Evolutionary conservation across 306 rosid genomes (phyloP), one percentile per base, ranked within the genome.

Genomic region (Urtica urens): DNA sequence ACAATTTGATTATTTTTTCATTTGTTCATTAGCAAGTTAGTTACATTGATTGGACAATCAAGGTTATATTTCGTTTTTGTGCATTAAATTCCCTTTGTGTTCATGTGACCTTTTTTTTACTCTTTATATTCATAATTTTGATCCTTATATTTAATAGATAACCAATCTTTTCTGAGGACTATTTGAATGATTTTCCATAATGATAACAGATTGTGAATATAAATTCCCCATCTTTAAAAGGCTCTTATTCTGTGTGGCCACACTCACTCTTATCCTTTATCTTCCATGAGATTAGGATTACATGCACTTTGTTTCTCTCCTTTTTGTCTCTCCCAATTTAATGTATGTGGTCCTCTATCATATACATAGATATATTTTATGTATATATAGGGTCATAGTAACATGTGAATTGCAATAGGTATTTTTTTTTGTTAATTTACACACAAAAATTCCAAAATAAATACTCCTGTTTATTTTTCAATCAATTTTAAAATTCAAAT

Each of bases 301-400:
- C 46, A 53, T n/a, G 49, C 30, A 62, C 46, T n/a, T 38, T 39
- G 23, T 63, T 51, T n/a, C 29, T 47, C 60, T 30, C 46, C 35
- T 26, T 56, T 50, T 55, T 51, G 59, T 50, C 49, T 49, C 63
- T 62, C 49, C 57, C 46, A 57, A 35, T 53, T 26, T 43, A 66
- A 60, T 55, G 40, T 19, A 9, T 60, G 78, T 66, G 69, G 66
- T 66, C 70, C 63, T 31, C 44, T 58, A 55, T 58, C 61, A 17
- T 29, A 7, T 54, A 14, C 33, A 12, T 41, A 39, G n/a, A 39
- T 14, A 14, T 39, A 19, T 44, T 44, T 4, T 20, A 44, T 44
- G 3, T 44, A 10, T 44, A 20, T 21, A 44, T 8, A 44, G 19
- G 8, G 37, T 31, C 7, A 31, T 13, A 31, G 13, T 31, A 31